phyloP scores from a whole-genome alignment of 768 basidiomycete species.

The Tephrocybe sp. region DNA sequence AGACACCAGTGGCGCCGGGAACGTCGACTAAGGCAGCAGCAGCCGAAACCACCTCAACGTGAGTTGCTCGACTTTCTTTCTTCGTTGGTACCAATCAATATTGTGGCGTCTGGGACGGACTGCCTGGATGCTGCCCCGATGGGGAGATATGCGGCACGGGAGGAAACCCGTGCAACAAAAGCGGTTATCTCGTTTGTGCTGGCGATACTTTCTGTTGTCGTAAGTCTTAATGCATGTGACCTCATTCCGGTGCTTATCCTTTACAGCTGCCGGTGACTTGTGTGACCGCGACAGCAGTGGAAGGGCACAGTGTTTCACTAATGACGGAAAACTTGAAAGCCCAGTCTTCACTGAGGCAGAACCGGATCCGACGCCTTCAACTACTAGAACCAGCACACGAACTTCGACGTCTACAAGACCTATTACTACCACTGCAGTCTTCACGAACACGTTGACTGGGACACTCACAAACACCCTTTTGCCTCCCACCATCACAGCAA shows the following conservation, averaged over 20 bases:
- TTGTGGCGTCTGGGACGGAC: background rate
- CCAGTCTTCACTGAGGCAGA: background rate
- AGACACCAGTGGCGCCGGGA: too few species aligned
- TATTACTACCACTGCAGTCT: too few species aligned
- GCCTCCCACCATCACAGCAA: background rate
- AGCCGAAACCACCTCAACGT: too few species aligned
- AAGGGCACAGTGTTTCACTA: background rate
- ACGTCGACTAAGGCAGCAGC: too few species aligned
- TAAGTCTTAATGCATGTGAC: background rate
- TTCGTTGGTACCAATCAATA: background rate
- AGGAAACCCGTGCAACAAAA: background rate
- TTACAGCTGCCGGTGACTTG: background rate
- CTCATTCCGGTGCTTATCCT: background rate
- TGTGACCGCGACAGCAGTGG: background rate
- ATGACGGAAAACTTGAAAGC: background rate
- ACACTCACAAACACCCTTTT: background rate
- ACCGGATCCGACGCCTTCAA: too few species aligned
- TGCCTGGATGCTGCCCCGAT: background rate
- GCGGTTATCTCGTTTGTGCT: background rate
- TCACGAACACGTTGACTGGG: too few species aligned
- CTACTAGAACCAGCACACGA: too few species aligned
- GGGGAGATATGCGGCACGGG: background rate
- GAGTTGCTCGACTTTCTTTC: too few species aligned
- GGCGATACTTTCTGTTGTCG: conserved; percentile 2
- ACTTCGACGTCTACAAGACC: too few species aligned